These are phyloP conservation scores for Phytopythium mirpurense DNA, from an alignment of 352 stramenopile genomes.

Conservation along the genomic window DNA sequence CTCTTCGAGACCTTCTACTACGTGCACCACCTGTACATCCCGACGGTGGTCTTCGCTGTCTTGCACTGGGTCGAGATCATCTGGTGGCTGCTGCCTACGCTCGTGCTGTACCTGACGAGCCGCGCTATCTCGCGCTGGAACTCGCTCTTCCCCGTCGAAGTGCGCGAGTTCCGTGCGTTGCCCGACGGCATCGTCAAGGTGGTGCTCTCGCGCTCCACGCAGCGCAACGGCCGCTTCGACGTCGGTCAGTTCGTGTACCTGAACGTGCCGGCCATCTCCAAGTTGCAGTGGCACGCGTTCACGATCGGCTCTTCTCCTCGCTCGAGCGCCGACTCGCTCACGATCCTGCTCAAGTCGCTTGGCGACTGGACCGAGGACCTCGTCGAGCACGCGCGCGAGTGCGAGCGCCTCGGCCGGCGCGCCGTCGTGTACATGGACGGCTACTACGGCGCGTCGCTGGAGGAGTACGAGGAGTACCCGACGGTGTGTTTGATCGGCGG, in stretches of 20 bases:
- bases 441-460: slow-evolving; percentile 43
- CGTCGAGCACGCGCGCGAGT: slow-evolving; percentile 26
- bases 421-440: slow-evolving; percentile 51
- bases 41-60: slow-evolving; percentile 37
- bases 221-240: slow-evolving; percentile 22
- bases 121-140: slow-evolving; percentile 42
- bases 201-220: slow-evolving; percentile 21
- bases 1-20: slow-evolving; percentile 60
- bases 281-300: slow-evolving; percentile 58
- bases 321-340: slow-evolving; percentile 25
- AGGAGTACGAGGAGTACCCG: slow-evolving; percentile 33
- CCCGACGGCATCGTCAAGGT: slow-evolving; percentile 41
- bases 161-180: slow-evolving; percentile 26
- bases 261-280: slow-evolving; percentile 47
- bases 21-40: slow-evolving; percentile 49
- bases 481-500: slow-evolving; percentile 41
- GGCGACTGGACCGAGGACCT: slow-evolving; percentile 49
- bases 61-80: slow-evolving; percentile 47
- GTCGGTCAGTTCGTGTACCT: slow-evolving; percentile 58
- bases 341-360: slow-evolving; percentile 41
- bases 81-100: slow-evolving; percentile 42
- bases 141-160: slow-evolving; percentile 23
- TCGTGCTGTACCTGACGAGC: slow-evolving; percentile 48
- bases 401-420: slow-evolving; percentile 11
- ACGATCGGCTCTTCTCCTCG: slow-evolving; percentile 46